Percentiles rank a stretch among this genome's conserved stretches.
Evolutionary conservation across 148 eudicot species (phyloP).

Genomic region (Limonium bicolor): DNA sequence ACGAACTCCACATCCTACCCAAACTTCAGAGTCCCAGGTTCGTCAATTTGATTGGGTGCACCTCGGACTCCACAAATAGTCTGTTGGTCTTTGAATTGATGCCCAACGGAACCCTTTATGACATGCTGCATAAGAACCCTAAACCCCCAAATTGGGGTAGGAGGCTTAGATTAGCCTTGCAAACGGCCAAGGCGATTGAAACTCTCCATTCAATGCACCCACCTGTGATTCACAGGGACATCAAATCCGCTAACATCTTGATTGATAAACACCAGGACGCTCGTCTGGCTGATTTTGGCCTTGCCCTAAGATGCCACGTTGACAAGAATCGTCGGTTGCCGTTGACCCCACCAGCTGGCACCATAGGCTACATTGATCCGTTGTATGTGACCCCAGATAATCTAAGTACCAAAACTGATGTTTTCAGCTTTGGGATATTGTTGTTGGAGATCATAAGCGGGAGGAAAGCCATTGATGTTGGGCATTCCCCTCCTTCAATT

Average conservation of each 20-base stretch:
- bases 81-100: slow-evolving; percentile 76
- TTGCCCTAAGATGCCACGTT: slow-evolving; percentile 43
- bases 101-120: slow-evolving; percentile 74
- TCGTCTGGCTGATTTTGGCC: slow-evolving; percentile 65
- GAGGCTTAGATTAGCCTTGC: slow-evolving; percentile 39
- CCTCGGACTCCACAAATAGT: slow-evolving; percentile 16
- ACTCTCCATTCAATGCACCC: slow-evolving; percentile 46
- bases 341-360: slow-evolving; percentile 83
- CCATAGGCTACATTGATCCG: slow-evolving; percentile 85
- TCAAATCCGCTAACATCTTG: slow-evolving; percentile 73
- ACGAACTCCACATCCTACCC: slow-evolving; percentile 61
- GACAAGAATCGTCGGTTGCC: slow-evolving; percentile 33
- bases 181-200: slow-evolving; percentile 57
- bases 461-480: slow-evolving; percentile 75
- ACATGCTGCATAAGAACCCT: slow-evolving; percentile 32
- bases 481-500: slow-evolving; percentile 71
- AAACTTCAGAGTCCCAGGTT: slow-evolving; percentile 45
- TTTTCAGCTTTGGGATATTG: slow-evolving; percentile 82
- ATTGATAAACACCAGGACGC: slow-evolving; percentile 51
- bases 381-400: slow-evolving; percentile 81
- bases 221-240: slow-evolving; percentile 77
- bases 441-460: slow-evolving; percentile 80
- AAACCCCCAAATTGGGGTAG: slow-evolving; percentile 45
- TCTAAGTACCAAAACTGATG: slow-evolving; percentile 72
- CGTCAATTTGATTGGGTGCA: slow-evolving; percentile 63